Evolutionary conservation across 257 asterid genomes (phyloP).

Genomic region (Prunella vulgaris): DNA sequence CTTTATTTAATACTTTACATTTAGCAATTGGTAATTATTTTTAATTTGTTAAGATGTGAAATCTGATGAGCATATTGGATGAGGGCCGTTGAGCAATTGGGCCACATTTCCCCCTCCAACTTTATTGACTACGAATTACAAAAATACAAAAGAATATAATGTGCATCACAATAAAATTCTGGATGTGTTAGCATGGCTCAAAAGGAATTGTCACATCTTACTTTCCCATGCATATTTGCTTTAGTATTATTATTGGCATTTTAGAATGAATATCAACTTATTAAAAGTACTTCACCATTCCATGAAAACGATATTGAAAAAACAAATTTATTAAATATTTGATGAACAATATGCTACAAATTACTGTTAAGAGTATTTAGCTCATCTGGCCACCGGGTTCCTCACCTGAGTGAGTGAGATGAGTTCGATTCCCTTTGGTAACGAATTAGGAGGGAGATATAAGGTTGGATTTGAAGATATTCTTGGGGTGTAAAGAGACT

Average conservation of each 20-base stretch:
- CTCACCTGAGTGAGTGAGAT: no score
- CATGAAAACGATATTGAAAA: background rate
- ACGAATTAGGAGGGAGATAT: no score
- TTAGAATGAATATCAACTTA: background rate
- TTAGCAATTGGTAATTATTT: no score
- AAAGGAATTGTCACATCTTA: conserved; percentile 18
- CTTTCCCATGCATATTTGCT: background rate
- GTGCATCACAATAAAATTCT: background rate
- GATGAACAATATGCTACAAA: no score
- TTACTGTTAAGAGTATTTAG: no score
- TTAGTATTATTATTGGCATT: background rate
- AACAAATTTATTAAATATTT: background rate
- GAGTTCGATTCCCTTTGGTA: no score
- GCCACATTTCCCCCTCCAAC: background rate
- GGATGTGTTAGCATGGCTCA: conserved; percentile 13
- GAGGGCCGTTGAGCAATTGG: background rate
- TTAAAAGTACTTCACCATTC: background rate
- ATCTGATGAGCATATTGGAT: background rate
- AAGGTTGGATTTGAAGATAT: no score
- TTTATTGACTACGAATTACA: conserved; percentile 8
- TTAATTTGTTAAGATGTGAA: no score
- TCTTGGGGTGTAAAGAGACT: no score
- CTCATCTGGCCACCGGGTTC: no score
- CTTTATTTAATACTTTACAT: no score
- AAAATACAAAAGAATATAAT: conserved; percentile 16